Conservation (phyloP, 129 eudicot species). For the Artemisia annua region DNA sequence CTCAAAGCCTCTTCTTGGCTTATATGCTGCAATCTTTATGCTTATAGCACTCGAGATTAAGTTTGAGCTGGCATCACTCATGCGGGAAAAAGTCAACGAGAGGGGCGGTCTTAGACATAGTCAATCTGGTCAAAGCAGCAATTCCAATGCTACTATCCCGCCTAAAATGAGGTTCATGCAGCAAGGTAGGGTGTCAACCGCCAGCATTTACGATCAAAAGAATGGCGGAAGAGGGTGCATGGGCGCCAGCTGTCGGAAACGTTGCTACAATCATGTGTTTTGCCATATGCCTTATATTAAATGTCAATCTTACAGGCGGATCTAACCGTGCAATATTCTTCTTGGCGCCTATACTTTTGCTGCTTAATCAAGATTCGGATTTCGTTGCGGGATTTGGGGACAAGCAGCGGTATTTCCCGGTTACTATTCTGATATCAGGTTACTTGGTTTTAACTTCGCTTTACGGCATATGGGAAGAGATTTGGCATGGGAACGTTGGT, state of each 20-base stretch:
- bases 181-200: slow-evolving; percentile 80
- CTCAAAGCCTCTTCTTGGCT: slow-evolving; percentile 89
- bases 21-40: slow-evolving; percentile 97
- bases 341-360: slow-evolving; percentile 84
- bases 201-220: slow-evolving; percentile 74
- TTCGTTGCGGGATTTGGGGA: slow-evolving; percentile 99
- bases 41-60: slow-evolving; percentile 90
- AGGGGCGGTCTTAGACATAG: slow-evolving; percentile 63
- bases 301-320: slow-evolving; percentile 87
- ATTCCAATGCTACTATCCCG: slow-evolving; percentile 53
- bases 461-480: slow-evolving; percentile 88
- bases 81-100: slow-evolving; percentile 69
- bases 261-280: slow-evolving; percentile 96
- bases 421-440: slow-evolving; percentile 64
- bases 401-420: slow-evolving; percentile 96
- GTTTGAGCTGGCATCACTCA: slow-evolving; percentile 83
- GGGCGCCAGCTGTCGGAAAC: slow-evolving; percentile 99
- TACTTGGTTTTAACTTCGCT: slow-evolving; percentile 76
- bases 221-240: slow-evolving; percentile 95
- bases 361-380: slow-evolving; percentile 95
- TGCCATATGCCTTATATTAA: slow-evolving; percentile 84
- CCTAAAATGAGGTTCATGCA: slow-evolving; percentile 84
- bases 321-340: slow-evolving; percentile 97
- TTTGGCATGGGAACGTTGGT: slow-evolving; percentile 89
- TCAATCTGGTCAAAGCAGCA: slow-evolving; percentile 70